Conservation (phyloP, 2,329 filamentous ascomycete genomes). For the Claviceps sp. region DNA sequence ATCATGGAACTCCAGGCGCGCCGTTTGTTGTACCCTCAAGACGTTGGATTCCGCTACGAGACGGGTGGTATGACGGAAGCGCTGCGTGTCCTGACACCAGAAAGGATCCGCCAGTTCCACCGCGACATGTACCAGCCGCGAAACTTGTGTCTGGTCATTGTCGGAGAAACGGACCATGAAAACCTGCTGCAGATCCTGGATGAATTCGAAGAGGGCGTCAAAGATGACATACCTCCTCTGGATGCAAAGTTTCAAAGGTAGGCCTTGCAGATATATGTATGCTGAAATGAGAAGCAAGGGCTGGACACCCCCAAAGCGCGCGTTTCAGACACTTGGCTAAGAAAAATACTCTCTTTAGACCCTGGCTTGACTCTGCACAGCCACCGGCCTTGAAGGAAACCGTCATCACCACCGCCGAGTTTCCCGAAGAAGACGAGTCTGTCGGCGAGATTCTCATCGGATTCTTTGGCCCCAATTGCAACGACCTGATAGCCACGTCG, state of each 20-base stretch:
- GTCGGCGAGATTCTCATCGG: constrained; percentile 76
- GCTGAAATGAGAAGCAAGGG: neutral
- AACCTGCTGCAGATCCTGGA: constrained; percentile 73
- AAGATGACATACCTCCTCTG: constrained; percentile 64
- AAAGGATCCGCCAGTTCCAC: constrained; percentile 90
- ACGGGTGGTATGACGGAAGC: constrained; percentile 97
- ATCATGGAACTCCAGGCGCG: constrained; percentile 78
- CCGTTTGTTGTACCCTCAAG: constrained; percentile 72
- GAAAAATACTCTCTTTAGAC: constrained; percentile 24
- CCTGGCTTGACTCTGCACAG: constrained; percentile 81
- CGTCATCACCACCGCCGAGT: constrained; percentile 66
- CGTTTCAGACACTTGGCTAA: neutral
- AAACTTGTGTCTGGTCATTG: constrained; percentile 80
- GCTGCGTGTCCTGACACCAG: constrained; percentile 69
- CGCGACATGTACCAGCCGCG: constrained; percentile 96
- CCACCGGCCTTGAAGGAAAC: constrained; percentile 61
- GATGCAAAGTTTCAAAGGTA: constrained; percentile 62
- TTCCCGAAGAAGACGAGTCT: constrained; percentile 93
- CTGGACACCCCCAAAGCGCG: too few relatives aligned
- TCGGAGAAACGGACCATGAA: constrained; percentile 79
- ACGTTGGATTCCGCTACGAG: constrained; percentile 88
- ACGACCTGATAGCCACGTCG: constrained; percentile 51
- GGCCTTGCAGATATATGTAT: constrained; percentile 1
- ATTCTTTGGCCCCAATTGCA: constrained; percentile 77
- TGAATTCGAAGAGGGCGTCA: constrained; percentile 75